These are phyloP conservation scores for Fagus sylvatica DNA, from an alignment of 306 rosid species.

Conservation along the genomic window DNA sequence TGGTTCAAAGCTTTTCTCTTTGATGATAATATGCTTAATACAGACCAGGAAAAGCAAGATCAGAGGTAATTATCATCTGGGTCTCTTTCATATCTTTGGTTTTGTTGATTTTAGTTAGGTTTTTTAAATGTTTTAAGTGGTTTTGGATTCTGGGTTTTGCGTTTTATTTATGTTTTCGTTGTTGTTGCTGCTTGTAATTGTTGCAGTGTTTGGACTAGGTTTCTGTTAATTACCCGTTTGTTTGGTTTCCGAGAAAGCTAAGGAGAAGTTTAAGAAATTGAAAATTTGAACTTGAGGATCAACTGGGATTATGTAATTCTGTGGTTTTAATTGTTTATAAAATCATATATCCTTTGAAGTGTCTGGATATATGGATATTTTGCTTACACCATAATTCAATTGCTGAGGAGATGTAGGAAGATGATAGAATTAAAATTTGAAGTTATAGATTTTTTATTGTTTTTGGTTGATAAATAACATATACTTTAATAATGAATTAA, in stretches of 20 bases:
- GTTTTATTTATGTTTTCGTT: background rate
- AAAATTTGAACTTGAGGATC: background rate
- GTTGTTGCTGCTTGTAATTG: conserved; percentile 1
- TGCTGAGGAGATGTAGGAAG: background rate
- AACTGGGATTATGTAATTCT: background rate
- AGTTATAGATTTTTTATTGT: background rate
- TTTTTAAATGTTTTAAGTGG: background rate
- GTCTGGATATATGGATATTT: conserved; percentile 19
- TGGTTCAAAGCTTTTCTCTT: conserved; percentile 16
- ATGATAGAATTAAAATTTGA: background rate
- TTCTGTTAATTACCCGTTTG: background rate
- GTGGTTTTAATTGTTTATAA: conserved; percentile 15
- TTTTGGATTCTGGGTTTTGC: background rate
- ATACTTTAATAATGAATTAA: no score
- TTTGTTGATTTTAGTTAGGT: background rate
- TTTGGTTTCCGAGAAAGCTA: conserved; percentile 4
- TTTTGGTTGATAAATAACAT: background rate
- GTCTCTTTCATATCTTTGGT: conserved; percentile 19
- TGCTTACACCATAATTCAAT: background rate
- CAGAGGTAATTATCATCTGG: conserved; percentile 53
- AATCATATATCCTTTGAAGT: conserved; percentile 3
- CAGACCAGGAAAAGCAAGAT: conserved; percentile 62
- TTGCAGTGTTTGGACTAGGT: background rate
- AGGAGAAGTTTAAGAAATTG: background rate
- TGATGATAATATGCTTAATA: conserved; percentile 37